Evolutionary conservation across 352 stramenopile genomes (phyloP).

Genomic region (Pseudoperonospora humuli): DNA sequence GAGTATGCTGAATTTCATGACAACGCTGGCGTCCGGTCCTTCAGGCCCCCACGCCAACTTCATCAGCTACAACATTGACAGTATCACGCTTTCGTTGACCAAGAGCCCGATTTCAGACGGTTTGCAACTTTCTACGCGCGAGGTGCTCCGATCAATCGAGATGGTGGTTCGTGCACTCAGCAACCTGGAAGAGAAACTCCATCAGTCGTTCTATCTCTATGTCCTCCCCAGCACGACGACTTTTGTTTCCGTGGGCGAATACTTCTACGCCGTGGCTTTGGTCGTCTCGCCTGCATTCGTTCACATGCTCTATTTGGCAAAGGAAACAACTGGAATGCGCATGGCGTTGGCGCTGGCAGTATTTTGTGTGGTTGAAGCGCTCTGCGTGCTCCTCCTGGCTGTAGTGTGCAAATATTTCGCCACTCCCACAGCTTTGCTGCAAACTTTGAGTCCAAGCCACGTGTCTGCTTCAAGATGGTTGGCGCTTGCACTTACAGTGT

Average conservation of each 20-base stretch:
- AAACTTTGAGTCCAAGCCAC: conserved; percentile 3
- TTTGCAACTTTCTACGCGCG: conserved; percentile 22
- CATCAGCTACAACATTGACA: conserved; percentile 83
- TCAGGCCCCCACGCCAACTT: conserved; percentile 67
- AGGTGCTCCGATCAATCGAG: conserved; percentile 48
- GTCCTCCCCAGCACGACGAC: conserved; percentile 60
- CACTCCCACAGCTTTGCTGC: conserved; percentile 5
- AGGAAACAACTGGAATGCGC: conserved; percentile 47
- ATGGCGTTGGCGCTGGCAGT: conserved; percentile 41
- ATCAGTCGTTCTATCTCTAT: conserved; percentile 86
- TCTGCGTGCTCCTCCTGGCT: conserved; percentile 20
- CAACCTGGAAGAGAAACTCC: conserved; percentile 84
- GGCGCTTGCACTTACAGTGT: conserved; percentile 19
- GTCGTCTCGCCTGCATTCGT: conserved; percentile 56
- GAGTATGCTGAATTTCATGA: conserved; percentile 81
- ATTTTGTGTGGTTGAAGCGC: conserved; percentile 30
- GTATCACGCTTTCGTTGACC: conserved; percentile 55
- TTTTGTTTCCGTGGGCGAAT: conserved; percentile 84
- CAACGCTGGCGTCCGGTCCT: conserved; percentile 47
- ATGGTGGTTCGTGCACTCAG: conserved; percentile 68
- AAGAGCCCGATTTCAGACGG: conserved; percentile 10
- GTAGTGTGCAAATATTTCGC: conserved; percentile 5
- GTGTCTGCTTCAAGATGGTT: conserved; percentile 14
- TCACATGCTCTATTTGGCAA: conserved; percentile 41
- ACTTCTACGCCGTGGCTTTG: conserved; percentile 74